Evolutionary conservation across 2,329 filamentous ascomycete genomes (phyloP).

Genomic region (Alternaria postmessia): DNA sequence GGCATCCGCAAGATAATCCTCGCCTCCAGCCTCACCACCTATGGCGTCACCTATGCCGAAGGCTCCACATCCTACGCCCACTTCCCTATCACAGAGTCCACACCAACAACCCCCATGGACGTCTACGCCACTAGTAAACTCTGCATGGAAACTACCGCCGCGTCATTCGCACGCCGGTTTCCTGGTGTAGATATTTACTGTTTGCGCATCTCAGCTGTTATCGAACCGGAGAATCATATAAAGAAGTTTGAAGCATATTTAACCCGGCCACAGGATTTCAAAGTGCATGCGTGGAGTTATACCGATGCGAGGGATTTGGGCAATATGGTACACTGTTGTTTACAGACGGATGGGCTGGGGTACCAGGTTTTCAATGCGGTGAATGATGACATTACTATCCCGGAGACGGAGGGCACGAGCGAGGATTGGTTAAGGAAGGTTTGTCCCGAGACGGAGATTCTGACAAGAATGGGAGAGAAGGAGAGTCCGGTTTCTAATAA

Average conservation of each 20-base stretch:
- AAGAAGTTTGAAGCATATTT: conserved; percentile 60
- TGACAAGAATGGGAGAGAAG: conserved; percentile 61
- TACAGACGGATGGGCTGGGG: conserved; percentile 64
- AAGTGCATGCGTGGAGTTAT: conserved; percentile 68
- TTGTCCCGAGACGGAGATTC: conserved; percentile 60
- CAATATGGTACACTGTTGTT: conserved; percentile 63
- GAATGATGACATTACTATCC: conserved; percentile 65
- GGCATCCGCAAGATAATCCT: conserved; percentile 69
- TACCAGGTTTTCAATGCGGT: conserved; percentile 71
- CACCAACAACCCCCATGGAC: conserved; percentile 66
- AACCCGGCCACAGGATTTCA: conserved; percentile 57
- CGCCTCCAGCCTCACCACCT: conserved; percentile 65
- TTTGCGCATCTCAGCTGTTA: conserved; percentile 66
- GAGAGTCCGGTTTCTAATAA: conserved; percentile 67
- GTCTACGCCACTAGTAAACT: conserved; percentile 67
- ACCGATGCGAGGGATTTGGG: conserved; percentile 68
- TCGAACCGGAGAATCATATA: conserved; percentile 65
- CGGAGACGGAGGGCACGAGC: conserved; percentile 48
- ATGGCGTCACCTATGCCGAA: conserved; percentile 66
- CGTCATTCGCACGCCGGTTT: conserved; percentile 64
- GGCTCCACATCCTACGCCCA: conserved; percentile 62
- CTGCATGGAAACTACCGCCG: conserved; percentile 64
- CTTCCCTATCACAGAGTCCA: conserved; percentile 67
- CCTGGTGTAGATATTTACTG: conserved; percentile 64
- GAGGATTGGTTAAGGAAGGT: conserved; percentile 59